Evolutionary conservation across 2,329 filamentous ascomycete species (phyloP).

Genomic region (Sclerotinia glacialis): DNA sequence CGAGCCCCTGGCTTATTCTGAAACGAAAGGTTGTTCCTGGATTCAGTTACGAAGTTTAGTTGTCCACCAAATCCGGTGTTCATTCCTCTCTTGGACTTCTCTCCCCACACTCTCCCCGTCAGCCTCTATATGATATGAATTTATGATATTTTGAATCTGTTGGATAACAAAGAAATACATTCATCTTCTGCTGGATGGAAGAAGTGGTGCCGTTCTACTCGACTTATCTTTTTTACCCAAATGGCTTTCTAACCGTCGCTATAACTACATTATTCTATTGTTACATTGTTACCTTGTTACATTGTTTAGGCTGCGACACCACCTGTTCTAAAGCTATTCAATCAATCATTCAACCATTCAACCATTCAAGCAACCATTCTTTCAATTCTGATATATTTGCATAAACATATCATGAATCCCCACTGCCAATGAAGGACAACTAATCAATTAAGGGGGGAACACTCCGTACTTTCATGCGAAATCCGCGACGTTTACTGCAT

Average conservation of each 20-base stretch:
- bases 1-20: slow-evolving; percentile 3
- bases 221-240: too few relatives aligned
- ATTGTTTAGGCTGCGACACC: not conserved
- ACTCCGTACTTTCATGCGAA: slow-evolving; percentile 19
- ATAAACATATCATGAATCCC: not conserved
- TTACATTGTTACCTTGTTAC: not conserved
- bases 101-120: not conserved
- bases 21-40: slow-evolving; percentile 7
- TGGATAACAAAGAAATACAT: not conserved
- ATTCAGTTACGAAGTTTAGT: not conserved
- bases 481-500: slow-evolving; percentile 18
- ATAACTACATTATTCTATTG: not conserved
- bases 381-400: not conserved
- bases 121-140: not conserved
- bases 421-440: slow-evolving; percentile 17
- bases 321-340: not conserved
- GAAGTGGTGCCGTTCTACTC: not conserved
- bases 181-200: not conserved
- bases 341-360: not conserved
- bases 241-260: not conserved
- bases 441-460: slow-evolving; percentile 9
- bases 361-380: not conserved
- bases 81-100: not conserved
- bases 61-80: not conserved
- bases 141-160: not conserved